Base-by-base conservation (phyloP, 2,329 filamentous ascomycete genomes). In the Rhinocladiella mackenziei region DNA sequence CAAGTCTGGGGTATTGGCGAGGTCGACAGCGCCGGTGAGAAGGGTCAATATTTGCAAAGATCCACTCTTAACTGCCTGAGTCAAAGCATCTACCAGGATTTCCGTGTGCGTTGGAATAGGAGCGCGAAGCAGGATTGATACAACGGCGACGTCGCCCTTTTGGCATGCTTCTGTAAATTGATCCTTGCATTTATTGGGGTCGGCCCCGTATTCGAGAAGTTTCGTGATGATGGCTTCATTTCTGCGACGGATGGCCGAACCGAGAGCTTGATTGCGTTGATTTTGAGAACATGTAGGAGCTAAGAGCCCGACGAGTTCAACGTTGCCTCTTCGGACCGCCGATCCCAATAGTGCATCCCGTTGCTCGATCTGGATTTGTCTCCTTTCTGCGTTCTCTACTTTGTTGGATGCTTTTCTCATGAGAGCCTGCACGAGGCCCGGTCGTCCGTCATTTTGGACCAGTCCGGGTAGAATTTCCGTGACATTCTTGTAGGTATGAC, bases 1-100 rank as follows among this genome's bases (percentile, higher is more conserved):
- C 7, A 43, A 18, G 14, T 43, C 20, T 29, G 10, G 20, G 19
- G 4, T 15, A 7, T 22, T 17, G 7, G 20, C 15, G 20, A 42
- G 29, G 31, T 42, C 39, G 11, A 19, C 14, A 14, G 29, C 39
- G 10, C 35, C 10, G 18, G 39, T 33, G 18, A 42, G 29, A 8
- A 42, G 19, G 8, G 26, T 15, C n/a, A 42, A 14, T 11, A 33
- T n/a, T 5, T 42, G 39, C 15, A 42, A 7, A 15, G 28, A 33
- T 31, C 39, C 39, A 31, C 39, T 29, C 26, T 34, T 29, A 10
- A 34, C 29, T 20, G 39, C 39, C 19, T 32, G 8, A 15, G 39
- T 19, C 29, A 42, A 20, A n/a, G 39, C 29, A 33, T 42, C 39
- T n/a, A 42, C n/a, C 18, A 42, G 15, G 10, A n/a, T 34, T n/a